Conservation (phyloP, 1,284 basidiomycete genomes). For the Exobasidium rhododendri region DNA sequence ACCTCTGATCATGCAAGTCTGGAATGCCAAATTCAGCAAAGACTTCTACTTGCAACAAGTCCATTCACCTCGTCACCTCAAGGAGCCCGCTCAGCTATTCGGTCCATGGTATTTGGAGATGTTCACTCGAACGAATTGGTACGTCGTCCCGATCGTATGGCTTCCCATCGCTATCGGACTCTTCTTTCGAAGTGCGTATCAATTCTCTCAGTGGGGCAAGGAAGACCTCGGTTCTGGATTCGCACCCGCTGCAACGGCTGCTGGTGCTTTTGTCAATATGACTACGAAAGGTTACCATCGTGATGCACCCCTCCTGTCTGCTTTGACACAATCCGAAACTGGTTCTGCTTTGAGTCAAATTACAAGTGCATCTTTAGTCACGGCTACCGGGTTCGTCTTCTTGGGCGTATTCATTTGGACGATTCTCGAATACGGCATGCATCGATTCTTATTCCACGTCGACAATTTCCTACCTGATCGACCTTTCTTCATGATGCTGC, state of each 20-base stretch:
- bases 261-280: constrained; percentile 3
- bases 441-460: constrained; percentile 97
- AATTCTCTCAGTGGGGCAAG: constrained; percentile 61
- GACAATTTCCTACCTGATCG: constrained; percentile 84
- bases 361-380: constrained; percentile 21
- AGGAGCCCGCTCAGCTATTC: constrained; percentile 82
- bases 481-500: constrained; percentile 74
- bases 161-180: constrained; percentile 79
- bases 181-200: constrained; percentile 72
- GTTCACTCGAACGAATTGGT: constrained; percentile 88
- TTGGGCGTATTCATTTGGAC: constrained; percentile 88
- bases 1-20: constrained; percentile 80
- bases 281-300: not conserved
- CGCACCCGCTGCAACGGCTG: constrained; percentile 16
- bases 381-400: constrained; percentile 64
- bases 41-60: constrained; percentile 94
- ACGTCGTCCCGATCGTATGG: constrained; percentile 89
- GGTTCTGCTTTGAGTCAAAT: not conserved
- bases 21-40: constrained; percentile 81
- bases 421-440: constrained; percentile 87
- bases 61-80: constrained; percentile 84
- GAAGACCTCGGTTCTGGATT: constrained; percentile 12
- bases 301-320: not conserved
- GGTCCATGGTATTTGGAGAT: constrained; percentile 77
- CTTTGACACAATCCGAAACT: not conserved